Evolutionary conservation across 2,329 filamentous ascomycete species (phyloP).

Genomic region (Sphaerostilbella broomeana): DNA sequence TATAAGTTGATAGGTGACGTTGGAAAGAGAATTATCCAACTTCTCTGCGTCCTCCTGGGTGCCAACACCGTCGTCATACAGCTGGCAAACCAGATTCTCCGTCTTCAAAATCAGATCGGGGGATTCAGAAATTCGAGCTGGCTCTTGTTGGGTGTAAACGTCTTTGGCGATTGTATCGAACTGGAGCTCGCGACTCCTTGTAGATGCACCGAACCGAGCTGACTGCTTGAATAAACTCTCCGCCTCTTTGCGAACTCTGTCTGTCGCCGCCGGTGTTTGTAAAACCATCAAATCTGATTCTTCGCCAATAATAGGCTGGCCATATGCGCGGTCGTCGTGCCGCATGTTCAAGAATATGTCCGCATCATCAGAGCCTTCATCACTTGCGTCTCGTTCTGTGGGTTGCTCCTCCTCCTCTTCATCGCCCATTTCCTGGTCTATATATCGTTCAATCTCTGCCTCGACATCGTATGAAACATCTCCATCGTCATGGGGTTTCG

Average conservation of each 20-base stretch:
- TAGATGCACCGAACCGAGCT: constrained; percentile 35
- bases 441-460: constrained; percentile 31
- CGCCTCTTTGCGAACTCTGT: constrained; percentile 48
- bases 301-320: constrained; percentile 35
- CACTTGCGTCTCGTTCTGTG: constrained; percentile 32
- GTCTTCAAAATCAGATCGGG: constrained; percentile 67
- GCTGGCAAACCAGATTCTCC: constrained; percentile 59
- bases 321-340: constrained; percentile 34
- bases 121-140: constrained; percentile 59
- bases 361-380: constrained; percentile 36
- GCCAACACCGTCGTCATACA: constrained; percentile 58
- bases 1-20: constrained; percentile 45
- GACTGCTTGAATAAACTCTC: constrained; percentile 51
- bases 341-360: constrained; percentile 47
- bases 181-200: constrained; percentile 50
- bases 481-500: constrained; percentile 18
- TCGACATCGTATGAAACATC: constrained; percentile 27
- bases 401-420: constrained; percentile 28
- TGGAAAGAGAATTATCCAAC: constrained; percentile 50
- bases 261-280: constrained; percentile 47
- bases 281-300: constrained; percentile 50
- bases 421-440: constrained; percentile 36
- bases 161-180: constrained; percentile 68
- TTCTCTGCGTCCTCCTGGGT: constrained; percentile 49
- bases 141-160: constrained; percentile 50